Evolutionary conservation across 306 rosid species (phyloP), one percentile per base, ranked within the genome.

Genomic region (Rubus parviflorus): DNA sequence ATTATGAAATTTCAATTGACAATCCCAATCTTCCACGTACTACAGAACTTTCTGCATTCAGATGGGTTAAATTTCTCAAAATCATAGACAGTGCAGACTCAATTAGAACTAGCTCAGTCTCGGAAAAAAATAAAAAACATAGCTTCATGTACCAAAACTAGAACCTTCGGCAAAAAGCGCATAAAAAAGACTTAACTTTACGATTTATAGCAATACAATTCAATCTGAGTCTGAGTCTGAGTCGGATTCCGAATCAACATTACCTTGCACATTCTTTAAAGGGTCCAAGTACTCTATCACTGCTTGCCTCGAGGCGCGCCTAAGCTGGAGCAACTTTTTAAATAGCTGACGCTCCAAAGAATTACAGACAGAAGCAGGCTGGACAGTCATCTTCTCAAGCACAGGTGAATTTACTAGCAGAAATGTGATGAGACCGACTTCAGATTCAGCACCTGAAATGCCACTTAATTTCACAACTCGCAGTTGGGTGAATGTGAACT

Each of bases 301-400:
- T 54, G 61, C 61, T 54, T 54, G 25, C 4, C 0, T 4, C 9
- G 30, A 54, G 2, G 61, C 61, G 1, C 61, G 25, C 12, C 12
- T n/a, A 54, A 54, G 7, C 25, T 5, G 10, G 30, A 56, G 62
- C 35, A 56, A 4, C 62, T 56, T n/a, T 9, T 20, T 56, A 1
- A n/a, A 0, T 56, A 56, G 8, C 8, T 0, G 1, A 56, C 30
- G 22, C 30, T 25, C 30, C 30, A 25, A 25, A 25, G 30, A 25
- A n/a, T 20, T 4, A 4, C 30, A 0, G 30, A 25, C 4, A 56
- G 62, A 20, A 56, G 4, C 47, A 6, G 7, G 1, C 0, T 3
- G 13, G n/a, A 20, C 4, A 8, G 12, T 75, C 96, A 90, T 80
- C 80, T 54, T 80, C 80, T 88, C 87, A 46, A 87, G 87, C 68